A percentile compares a stretch with the other conserved stretches of the same genome.
Conservation (phyloP, 2,329 filamentous ascomycete species). For the Fusarium sp. region DNA sequence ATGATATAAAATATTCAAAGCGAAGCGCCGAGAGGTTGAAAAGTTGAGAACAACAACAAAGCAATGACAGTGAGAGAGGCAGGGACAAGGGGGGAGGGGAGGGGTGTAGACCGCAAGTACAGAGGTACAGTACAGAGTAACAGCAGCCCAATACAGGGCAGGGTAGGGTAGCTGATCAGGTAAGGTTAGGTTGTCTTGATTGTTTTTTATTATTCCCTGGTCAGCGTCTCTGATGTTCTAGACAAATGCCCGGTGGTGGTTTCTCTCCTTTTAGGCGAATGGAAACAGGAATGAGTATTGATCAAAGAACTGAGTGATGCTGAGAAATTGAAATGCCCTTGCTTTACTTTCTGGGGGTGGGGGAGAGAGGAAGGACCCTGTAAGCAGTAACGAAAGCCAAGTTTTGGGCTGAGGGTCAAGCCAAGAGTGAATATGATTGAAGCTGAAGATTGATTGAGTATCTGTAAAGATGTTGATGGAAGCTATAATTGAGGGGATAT, state of each 20-base stretch:
- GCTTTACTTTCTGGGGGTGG: background rate
- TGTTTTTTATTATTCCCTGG: slow-evolving; percentile 4
- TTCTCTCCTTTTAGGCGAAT: background rate
- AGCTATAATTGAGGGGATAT: slow-evolving; percentile 10
- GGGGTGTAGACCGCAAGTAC: slow-evolving; percentile 12
- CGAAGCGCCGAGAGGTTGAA: background rate
- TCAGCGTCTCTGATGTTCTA: slow-evolving; percentile 5
- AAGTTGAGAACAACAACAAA: slow-evolving; percentile 17
- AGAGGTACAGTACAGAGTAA: background rate
- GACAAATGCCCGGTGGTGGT: slow-evolving; percentile 9
- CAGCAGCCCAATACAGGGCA: background rate
- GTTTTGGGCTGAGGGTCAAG: background rate
- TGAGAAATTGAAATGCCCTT: slow-evolving; percentile 27
- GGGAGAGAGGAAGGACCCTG: background rate
- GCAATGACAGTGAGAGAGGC: slow-evolving; percentile 18
- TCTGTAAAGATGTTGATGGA: background rate
- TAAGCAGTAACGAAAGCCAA: background rate
- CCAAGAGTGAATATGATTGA: background rate
- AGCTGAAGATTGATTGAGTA: background rate
- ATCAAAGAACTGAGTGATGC: slow-evolving; percentile 7
- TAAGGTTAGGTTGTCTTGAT: background rate
- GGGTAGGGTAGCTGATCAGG: slow-evolving; percentile 1
- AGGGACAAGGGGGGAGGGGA: slow-evolving; percentile 3
- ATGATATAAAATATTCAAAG: slow-evolving; percentile 11
- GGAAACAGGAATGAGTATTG: background rate